A percentile compares a stretch with the other conserved stretches of the same genome.
These are phyloP conservation scores for Backusella australiensis DNA, from an alignment of 192 early-diverging fungal species.

Conservation along the genomic window DNA sequence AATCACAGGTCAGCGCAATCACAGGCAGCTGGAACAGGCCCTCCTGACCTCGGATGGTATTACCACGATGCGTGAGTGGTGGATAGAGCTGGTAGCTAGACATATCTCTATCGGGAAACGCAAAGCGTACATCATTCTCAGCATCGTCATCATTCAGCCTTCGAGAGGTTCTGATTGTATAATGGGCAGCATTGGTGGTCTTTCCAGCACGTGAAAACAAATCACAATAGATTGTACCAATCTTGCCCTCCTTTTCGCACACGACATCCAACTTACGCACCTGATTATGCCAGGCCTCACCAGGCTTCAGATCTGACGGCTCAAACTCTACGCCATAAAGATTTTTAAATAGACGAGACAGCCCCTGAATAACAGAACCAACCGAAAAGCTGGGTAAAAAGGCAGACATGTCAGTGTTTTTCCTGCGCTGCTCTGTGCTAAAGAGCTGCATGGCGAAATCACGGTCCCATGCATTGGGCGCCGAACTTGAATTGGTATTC, in stretches of 20 bases:
- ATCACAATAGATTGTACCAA: conserved; percentile 96
- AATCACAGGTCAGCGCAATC: conserved; percentile 75
- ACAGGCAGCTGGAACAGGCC: conserved; percentile 68
- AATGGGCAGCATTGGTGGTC: conserved; percentile 90
- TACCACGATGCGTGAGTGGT: background rate
- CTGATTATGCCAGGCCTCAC: conserved; percentile 90
- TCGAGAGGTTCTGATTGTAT: conserved; percentile 89
- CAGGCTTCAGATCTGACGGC: conserved; percentile 61
- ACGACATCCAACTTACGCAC: conserved; percentile 90
- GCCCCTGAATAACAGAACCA: conserved; percentile 81
- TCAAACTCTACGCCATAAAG: conserved; percentile 89
- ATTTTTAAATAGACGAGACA: conserved; percentile 79
- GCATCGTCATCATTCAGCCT: conserved; percentile 79
- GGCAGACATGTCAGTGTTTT: conserved; percentile 40
- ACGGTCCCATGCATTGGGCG: conserved; percentile 80
- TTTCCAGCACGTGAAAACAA: conserved; percentile 76
- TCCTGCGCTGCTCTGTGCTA: conserved; percentile 30
- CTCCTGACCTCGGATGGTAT: conserved; percentile 6
- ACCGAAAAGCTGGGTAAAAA: conserved; percentile 83
- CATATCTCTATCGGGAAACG: conserved; percentile 5
- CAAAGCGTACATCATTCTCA: conserved; percentile 41
- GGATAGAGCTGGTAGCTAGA: background rate
- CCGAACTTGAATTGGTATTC: background rate
- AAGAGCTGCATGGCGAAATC: conserved; percentile 61
- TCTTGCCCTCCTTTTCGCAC: conserved; percentile 79